Base-by-base conservation (phyloP, 129 eudicot species). In the Smallanthus sonchifolius region DNA sequence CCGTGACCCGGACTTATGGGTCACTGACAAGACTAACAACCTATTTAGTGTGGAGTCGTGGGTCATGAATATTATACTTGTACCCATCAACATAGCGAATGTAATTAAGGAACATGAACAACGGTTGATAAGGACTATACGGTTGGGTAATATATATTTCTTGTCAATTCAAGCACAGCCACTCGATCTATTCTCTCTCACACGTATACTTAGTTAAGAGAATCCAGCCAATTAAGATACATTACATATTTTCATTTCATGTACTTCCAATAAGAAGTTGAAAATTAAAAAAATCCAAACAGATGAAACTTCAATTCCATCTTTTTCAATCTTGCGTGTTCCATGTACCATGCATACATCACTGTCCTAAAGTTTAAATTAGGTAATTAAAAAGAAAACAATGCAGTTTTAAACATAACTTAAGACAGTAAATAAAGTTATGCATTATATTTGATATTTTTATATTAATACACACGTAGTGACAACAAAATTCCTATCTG, bases 191-290 rank as follows among this genome's bases (percentile, higher is more conserved):
- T 39, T 39, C 8, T 39, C 6, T 39, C 44, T 39, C 10, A n/a
- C 40, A 49, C 39, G 20, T 43, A 43, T 34, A 52, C 14, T 13
- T 24, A 47, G 24, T 32, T 43, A 54, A 56, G 42, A 34, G 60
- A 72, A 49, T 62, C 77, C 65, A 49, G 67, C 83, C 30, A 24
- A 24, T 24, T 59, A 74, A 80, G 44, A 59, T 67, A 44, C 37
- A 45, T 72, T 57, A 48, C 6, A 69, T 56, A 56, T 24, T 35
- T 62, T 13, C 49, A 63, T 51, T 63, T 75, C 14, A 14, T 40
- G 28, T 67, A 28, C 37, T 32, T 67, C 67, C 75, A 56, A 56
- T 34, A 43, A 57, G 5, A 76, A 55, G 32, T 65, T 54, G 52
- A 49, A 73, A 57, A 67, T 34, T 11, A 57, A 61, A 57, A 55